Base-by-base conservation (phyloP, 2,329 filamentous ascomycete genomes). In the Sarocladiaceae sp. region DNA sequence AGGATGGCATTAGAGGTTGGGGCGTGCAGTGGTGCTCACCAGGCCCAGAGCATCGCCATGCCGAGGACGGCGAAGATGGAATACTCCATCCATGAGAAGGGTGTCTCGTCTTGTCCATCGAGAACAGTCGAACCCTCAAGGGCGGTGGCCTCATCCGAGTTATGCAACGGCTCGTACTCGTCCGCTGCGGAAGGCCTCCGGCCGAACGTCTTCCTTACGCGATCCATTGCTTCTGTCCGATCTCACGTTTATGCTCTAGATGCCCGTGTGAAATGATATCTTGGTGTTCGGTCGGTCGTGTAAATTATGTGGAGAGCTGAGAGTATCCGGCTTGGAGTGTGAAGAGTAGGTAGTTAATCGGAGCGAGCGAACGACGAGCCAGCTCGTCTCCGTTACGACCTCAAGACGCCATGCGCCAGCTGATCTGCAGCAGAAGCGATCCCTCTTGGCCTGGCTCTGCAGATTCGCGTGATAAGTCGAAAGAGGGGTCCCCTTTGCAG, bases 11-110 rank as follows among this genome's bases (percentile, higher is more conserved):
- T 18, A 9, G 40, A 19, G 16, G 26, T 26, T n/a, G 35, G 19
- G 16, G 18, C 21, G 18, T 23, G 23, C 15, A 27, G 42, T 32
- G n/a, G 7, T 45, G 24, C 78, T 54, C 77, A 94, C 91, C 91
- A 97, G 45, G 91, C 89, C 91, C 91, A 97, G 34, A 97, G 74
- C 93, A 97, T 97, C 43, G 90, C 87, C 46, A 95, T 74, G 42
- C 93, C 93, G 20, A 97, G 71, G 42, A 95, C 68, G 45, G 85
- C 71, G 64, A 97, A 97, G 58, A 95, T 83, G 54, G 67, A 69
- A 65, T 97, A 98, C 61, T 94, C 87, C 27, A 87, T 58, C 81
- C 85, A 89, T 50, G 88, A 95, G 67, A 95, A 95, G 15, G 72
- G 71, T 26, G 66, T 56, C 27, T 69, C 66, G 13, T 67, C 56